A percentile compares a stretch with the other conserved stretches of the same genome.
These are phyloP conservation scores for Zygotorulaspora mrakii DNA, from an alignment of 1,139 yeast species.

Conservation along the genomic window DNA sequence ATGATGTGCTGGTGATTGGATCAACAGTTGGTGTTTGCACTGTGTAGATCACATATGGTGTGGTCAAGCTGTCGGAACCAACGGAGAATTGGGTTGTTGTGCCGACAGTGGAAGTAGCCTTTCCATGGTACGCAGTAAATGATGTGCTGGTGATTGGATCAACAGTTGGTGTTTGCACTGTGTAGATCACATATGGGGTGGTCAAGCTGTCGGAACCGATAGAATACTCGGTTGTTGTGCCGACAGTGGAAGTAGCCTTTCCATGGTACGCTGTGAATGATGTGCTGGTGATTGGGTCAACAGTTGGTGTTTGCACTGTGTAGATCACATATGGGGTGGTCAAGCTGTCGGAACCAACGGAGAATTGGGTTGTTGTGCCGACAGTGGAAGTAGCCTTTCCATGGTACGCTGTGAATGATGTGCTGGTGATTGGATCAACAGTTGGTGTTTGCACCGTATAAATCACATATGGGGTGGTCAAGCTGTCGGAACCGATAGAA, in stretches of 20 bases:
- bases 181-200: constrained; percentile 7
- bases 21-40: constrained; percentile 9
- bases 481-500: constrained; percentile 2
- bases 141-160: constrained; percentile 2
- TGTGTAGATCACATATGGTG: constrained; percentile 5
- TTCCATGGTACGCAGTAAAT: constrained; percentile 2
- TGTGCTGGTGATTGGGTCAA: not conserved
- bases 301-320: constrained; percentile 9
- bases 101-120: constrained; percentile 2
- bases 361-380: not conserved
- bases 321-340: constrained; percentile 8
- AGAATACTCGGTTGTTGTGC: not conserved
- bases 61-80: constrained; percentile 3
- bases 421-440: not conserved
- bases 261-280: constrained; percentile 2
- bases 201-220: constrained; percentile 3
- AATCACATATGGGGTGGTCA: constrained; percentile 6
- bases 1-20: not conserved
- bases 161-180: constrained; percentile 6
- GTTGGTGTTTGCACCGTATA: constrained; percentile 9
- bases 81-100: constrained; percentile 1
- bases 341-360: constrained; percentile 2
- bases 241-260: constrained; percentile 1
- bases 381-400: constrained; percentile 4
- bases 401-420: not conserved